Conservation (phyloP, 495 filamentous ascomycete genomes). For the Penicillium manginii region DNA sequence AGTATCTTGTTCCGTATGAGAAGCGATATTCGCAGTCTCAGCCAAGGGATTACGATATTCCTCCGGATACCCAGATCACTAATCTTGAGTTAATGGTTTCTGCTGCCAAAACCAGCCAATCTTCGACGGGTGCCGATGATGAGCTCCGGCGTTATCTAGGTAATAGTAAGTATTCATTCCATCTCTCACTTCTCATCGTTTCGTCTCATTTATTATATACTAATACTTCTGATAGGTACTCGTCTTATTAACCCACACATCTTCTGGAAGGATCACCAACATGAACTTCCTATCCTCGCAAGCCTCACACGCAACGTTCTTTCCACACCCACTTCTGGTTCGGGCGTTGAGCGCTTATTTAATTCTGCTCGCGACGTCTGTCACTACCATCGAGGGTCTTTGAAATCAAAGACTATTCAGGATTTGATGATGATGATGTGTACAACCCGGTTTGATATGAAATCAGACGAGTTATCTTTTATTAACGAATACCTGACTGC, state of each 20-base stretch:
- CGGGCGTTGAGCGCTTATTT: slow-evolving; percentile 21
- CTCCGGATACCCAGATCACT: too few species aligned
- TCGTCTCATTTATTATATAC: too few species aligned
- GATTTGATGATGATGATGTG: slow-evolving; percentile 1
- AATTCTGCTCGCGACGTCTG: slow-evolving; percentile 20
- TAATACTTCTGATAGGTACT: background rate
- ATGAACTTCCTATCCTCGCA: slow-evolving; percentile 15
- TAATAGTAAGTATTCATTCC: slow-evolving; percentile 6
- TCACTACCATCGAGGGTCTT: slow-evolving; percentile 12
- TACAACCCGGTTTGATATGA: slow-evolving; percentile 8
- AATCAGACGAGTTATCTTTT: background rate
- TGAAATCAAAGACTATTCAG: slow-evolving; percentile 5
- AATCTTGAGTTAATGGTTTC: too few species aligned
- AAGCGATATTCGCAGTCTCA: too few species aligned
- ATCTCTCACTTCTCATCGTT: too few species aligned
- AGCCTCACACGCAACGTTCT: slow-evolving; percentile 14
- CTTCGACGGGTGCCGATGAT: background rate
- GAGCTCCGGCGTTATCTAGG: slow-evolving; percentile 18
- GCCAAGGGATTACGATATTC: too few species aligned
- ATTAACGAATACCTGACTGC: background rate
- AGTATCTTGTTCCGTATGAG: too few species aligned
- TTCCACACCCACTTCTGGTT: slow-evolving; percentile 14
- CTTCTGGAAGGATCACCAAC: slow-evolving; percentile 20
- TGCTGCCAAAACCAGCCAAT: too few species aligned
- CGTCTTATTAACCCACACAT: background rate